phyloP scores from a whole-genome alignment of 495 filamentous ascomycete species.

The Neurospora hispaniola region DNA sequence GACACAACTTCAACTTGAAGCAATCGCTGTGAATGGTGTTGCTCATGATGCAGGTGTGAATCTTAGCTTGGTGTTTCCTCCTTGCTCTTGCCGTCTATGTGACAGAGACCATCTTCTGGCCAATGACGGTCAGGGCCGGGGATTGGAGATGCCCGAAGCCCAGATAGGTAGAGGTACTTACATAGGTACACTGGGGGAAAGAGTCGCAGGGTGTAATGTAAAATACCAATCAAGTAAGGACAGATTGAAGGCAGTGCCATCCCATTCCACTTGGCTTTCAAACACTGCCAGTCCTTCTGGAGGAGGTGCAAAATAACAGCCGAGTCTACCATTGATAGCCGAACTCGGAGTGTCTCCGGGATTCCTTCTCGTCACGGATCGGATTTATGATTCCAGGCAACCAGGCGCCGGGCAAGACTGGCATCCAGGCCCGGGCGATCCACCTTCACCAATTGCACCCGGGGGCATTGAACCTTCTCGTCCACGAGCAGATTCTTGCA shows the following conservation, averaged over 20 bases:
- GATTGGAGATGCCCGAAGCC: background rate
- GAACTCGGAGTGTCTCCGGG: background rate
- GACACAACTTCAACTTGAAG: background rate
- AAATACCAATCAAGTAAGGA: background rate
- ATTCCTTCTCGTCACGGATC: background rate
- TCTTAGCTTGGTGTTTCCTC: background rate
- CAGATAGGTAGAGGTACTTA: background rate
- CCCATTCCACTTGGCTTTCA: background rate
- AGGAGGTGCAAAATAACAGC: background rate
- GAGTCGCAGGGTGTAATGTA: background rate
- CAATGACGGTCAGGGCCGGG: background rate
- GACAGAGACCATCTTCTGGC: background rate
- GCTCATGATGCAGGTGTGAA: background rate
- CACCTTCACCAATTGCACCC: background rate
- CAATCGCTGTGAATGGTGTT: background rate
- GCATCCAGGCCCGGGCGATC: background rate
- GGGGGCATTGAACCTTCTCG: background rate
- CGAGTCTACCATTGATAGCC: background rate
- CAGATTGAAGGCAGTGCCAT: background rate
- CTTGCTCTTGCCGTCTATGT: background rate
- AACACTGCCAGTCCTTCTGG: background rate
- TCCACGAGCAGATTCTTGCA: background rate
- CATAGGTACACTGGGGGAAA: background rate
- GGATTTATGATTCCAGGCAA: background rate
- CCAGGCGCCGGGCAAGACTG: background rate